Evolutionary conservation across 352 stramenopile genomes (phyloP), one percentile per base, ranked within the genome.

Genomic region (Pythium brachiatum): DNA sequence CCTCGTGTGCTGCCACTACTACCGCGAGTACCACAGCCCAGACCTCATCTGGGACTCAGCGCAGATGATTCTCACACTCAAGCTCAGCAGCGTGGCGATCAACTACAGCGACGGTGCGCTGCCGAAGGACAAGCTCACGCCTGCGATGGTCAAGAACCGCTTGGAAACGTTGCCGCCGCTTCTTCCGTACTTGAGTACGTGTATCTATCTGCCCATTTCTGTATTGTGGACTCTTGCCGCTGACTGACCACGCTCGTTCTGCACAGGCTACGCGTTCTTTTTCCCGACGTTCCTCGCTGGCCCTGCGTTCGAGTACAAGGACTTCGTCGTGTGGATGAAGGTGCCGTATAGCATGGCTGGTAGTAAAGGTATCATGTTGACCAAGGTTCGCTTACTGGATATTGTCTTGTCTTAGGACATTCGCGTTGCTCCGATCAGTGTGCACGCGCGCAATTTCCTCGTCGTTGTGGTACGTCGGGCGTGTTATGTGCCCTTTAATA

Each of bases 21-120:
- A 91, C 68, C 86, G 86, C 63, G 83, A 95, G 57, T 91, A 88
- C 65, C 65, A 90, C 60, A 87, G 75, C 41, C 84, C 83, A 0
- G 78, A 92, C 53, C 82, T 95, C 56, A 80, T 94, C 21, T 94
- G 86, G 86, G 83, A 93, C 61, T 75, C 79, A 47, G 82, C 86
- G n/a, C 83, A 93, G 64, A 95, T 95, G 86, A 89, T 95, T 57
- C 53, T 93, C 43, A 93, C 83, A 46, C 74, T 95, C 13, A 95
- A 95, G 64, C 72, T 95, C 20, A 89, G 77, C 69, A 86, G 75
- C 61, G 64, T 92, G 23, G 82, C 83, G 4, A 85, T 90, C 39
- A 95, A 92, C 70, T 95, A 93, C 70, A 88, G 81, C 51, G 86
- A 95, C 34, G 86, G 79, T 16, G 69, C 62, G 15, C 50, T 95